phyloP scores from a whole-genome alignment of 2,329 filamentous ascomycete genomes.

The Lachnum nothofagi region DNA sequence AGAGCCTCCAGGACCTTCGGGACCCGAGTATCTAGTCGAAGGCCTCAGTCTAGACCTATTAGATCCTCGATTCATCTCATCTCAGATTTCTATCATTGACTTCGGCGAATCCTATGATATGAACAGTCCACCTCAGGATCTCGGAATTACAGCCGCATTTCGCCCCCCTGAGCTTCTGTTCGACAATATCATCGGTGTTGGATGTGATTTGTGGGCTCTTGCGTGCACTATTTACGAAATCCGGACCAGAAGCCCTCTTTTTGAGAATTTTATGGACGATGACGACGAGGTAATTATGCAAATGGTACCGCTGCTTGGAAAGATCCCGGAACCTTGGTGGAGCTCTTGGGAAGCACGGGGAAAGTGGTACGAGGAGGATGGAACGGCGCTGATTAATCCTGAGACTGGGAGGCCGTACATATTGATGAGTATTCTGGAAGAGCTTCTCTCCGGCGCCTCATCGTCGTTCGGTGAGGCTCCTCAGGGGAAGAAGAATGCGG shows the following conservation, averaged over 20 bases:
- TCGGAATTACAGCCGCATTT: slow-evolving; percentile 8
- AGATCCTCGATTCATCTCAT: slow-evolving; percentile 8
- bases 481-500: slow-evolving; percentile 2
- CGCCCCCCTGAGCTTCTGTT: slow-evolving; percentile 9
- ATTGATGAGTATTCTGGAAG: slow-evolving; percentile 4
- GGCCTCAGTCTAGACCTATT: slow-evolving; percentile 9
- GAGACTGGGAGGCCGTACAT: slow-evolving; percentile 7
- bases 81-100: slow-evolving; percentile 10
- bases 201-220: slow-evolving; percentile 9
- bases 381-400: slow-evolving; percentile 4
- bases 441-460: slow-evolving; percentile 1
- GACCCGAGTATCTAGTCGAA: slow-evolving; percentile 13
- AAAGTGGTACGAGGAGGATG: slow-evolving; percentile 9
- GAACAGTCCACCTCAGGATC: slow-evolving; percentile 3
- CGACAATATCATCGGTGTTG: slow-evolving; percentile 6
- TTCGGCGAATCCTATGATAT: slow-evolving; percentile 13
- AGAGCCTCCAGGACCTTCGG: slow-evolving; percentile 8
- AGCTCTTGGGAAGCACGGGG: slow-evolving; percentile 8
- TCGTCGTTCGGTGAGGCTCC: background rate
- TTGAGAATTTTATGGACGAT: slow-evolving; percentile 11
- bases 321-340: slow-evolving; percentile 10
- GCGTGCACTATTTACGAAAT: slow-evolving; percentile 14
- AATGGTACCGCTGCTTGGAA: slow-evolving; percentile 14
- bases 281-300: slow-evolving; percentile 13
- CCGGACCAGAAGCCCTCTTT: slow-evolving; percentile 6